Evolutionary conservation across 768 basidiomycete genomes (phyloP), one percentile per base, ranked within the genome.

Genomic region (Tricholoma bakamatsutake): DNA sequence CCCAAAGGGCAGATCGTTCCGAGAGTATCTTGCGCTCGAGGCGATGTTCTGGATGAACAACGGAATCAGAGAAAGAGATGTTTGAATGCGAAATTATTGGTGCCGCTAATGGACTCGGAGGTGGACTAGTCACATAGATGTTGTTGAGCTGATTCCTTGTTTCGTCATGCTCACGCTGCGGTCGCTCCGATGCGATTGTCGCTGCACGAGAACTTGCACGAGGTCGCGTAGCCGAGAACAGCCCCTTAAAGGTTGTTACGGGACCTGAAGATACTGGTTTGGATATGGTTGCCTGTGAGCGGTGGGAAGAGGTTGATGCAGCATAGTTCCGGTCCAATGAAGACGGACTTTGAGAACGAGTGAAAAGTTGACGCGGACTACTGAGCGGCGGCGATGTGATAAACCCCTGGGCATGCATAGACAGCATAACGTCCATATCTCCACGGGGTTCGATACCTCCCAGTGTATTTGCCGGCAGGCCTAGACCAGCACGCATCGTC

Each of bases 371-470:
- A 34, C 24, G 54, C 45, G 65, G 52, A 37, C 56, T 63, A 47
- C 57, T 45, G 21, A 63, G 53, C 17, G 66, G 67, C 52, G 69
- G 67, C 27, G 74, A 74, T 28, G 73, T 72, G 59, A 76, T 72
- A 52, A 83, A 69, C n/a, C 80, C 83, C 61, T 88, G 87, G 31
- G 82, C 76, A 48, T 84, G 84, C 76, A 91, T 88, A 30, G 87
- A 85, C 34, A 91, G 76, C 81, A 90, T 87, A 47, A 90, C 89
- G 65, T 91, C 89, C 74, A 91, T 81, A 64, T 91, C 89, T 5
- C 89, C 89, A 46, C 83, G 77, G 18, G 87, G 88, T 57, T 89
- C 89, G 27, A 78, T 71, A 13, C 72, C 73, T 18, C 75, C 71
- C 3, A 71, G 61, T 18, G 70, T 69, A 39, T 71, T 71, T 0